Conservation (phyloP, 2,329 filamentous ascomycete species). For the Alternaria hordeiaustralica region DNA sequence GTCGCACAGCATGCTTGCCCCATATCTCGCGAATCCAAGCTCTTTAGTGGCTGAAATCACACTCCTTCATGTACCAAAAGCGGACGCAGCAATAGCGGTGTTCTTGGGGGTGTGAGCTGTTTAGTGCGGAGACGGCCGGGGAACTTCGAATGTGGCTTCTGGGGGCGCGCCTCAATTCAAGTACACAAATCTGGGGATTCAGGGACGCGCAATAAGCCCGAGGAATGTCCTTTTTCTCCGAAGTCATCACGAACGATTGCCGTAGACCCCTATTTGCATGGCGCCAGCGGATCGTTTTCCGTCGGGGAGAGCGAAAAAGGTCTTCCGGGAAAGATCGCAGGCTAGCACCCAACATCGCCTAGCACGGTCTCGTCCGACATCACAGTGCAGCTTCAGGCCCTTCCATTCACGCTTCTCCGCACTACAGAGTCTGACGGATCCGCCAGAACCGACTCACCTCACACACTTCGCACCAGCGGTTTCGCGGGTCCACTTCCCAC, state of each 20-base stretch:
- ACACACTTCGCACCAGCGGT: conserved; percentile 9
- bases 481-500: conserved; percentile 15
- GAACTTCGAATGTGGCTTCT: background rate
- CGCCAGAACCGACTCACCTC: conserved; percentile 16
- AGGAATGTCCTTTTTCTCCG: conserved; percentile 27
- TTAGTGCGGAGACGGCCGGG: background rate
- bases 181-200: background rate
- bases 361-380: conserved; percentile 21
- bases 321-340: conserved; percentile 13
- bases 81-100: background rate
- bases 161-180: background rate
- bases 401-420: conserved; percentile 27
- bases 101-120: background rate
- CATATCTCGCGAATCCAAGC: background rate
- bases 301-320: conserved; percentile 21
- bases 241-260: conserved; percentile 25
- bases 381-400: conserved; percentile 21
- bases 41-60: background rate
- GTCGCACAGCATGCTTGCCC: background rate
- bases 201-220: conserved; percentile 12
- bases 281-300: conserved; percentile 22
- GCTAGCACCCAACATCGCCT: conserved; percentile 8
- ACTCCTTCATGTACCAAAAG: background rate
- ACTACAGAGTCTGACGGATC: conserved; percentile 18
- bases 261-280: conserved; percentile 9